A percentile compares a stretch with the other conserved stretches of the same genome.
Conservation (phyloP, 495 filamentous ascomycete genomes). For the Aspergillus sparsus region DNA sequence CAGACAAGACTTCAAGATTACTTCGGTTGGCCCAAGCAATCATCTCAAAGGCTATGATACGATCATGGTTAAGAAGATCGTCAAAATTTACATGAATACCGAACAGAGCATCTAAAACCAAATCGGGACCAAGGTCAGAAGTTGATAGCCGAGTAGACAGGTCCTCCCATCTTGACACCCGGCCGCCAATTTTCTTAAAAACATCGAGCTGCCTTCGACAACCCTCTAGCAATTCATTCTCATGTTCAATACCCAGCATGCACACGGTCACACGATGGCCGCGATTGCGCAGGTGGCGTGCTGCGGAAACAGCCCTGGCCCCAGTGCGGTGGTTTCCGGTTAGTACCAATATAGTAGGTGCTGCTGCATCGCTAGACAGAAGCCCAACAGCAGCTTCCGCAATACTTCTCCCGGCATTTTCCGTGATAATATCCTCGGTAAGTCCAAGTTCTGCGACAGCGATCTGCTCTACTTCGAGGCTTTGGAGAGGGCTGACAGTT, state of each 20-base stretch:
- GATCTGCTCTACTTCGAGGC: constrained; percentile 87
- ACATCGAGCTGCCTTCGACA: constrained; percentile 73
- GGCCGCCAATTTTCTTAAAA: constrained; percentile 74
- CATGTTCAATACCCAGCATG: constrained; percentile 75
- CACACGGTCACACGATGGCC: constrained; percentile 76
- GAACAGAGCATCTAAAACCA: constrained; percentile 87
- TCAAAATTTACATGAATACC: constrained; percentile 83
- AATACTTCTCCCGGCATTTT: constrained; percentile 86
- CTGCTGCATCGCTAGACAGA: constrained; percentile 45
- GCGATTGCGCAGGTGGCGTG: constrained; percentile 80
- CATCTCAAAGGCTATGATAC: constrained; percentile 76
- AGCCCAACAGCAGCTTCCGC: constrained; percentile 74
- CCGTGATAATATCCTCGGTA: constrained; percentile 84
- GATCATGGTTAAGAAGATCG: constrained; percentile 76
- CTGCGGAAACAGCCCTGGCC: constrained; percentile 79
- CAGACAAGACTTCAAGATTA: constrained; percentile 72
- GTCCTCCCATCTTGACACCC: constrained; percentile 59
- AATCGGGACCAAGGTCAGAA: constrained; percentile 63
- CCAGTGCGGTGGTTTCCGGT: constrained; percentile 89
- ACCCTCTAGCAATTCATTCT: constrained; percentile 71
- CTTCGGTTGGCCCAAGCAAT: constrained; percentile 85
- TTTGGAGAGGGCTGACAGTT: constrained; percentile 78
- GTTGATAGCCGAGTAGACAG: constrained; percentile 54
- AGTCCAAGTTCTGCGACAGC: constrained; percentile 81
- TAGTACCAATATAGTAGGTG: constrained; percentile 73